Evolutionary conservation across 148 eudicot genomes (phyloP), one percentile per base, ranked within the genome.

Genomic region (Tetragonia tetragonoides): DNA sequence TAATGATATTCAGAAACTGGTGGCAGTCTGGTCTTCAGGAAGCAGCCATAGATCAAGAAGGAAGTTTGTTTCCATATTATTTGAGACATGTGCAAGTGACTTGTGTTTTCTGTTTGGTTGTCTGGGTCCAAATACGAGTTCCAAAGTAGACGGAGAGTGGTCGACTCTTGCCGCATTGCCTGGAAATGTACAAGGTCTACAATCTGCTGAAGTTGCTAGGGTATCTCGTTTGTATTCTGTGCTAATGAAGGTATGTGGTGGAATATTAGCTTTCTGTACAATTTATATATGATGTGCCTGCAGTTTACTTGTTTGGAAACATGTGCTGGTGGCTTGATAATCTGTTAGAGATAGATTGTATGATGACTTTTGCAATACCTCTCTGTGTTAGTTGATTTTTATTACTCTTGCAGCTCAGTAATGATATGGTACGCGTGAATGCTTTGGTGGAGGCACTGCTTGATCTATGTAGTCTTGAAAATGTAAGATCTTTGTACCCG

Each of bases 51-150:
- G 71, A 65, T 83, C 78, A 18, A 77, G 82, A 38, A 87, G 85
- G 74, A 76, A 72, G 80, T 82, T 92, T 42, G 89, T 84, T 20
- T 78, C 88, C 3, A 93, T 88, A 83, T 82, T 95, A 82, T 78
- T 89, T 70, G 86, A 77, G 83, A 80, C 83, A 42, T 93, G 99
- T 87, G 89, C 89, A 80, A 73, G 82, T 56, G 99, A 93, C 72
- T 83, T 95, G 46, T 85, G 82, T 70, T 79, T 76, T 71, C 90
- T 95, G 66, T 91, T 88, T 87, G 92, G 90, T 69, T 87, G 73
- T 78, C 73, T 85, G 75, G 82, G 85, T 77, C 76, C 75, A 60
- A 80, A 75, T 69, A 40, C 76, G 56, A 51, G 80, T 40, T 80
- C 81, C 39, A 81, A 75, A 78, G 73, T 77, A 34, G 77, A 79